Evolutionary conservation across 2,329 filamentous ascomycete species (phyloP), one percentile per base, ranked within the genome.

Genomic region (Fonsecaea pugnacius): DNA sequence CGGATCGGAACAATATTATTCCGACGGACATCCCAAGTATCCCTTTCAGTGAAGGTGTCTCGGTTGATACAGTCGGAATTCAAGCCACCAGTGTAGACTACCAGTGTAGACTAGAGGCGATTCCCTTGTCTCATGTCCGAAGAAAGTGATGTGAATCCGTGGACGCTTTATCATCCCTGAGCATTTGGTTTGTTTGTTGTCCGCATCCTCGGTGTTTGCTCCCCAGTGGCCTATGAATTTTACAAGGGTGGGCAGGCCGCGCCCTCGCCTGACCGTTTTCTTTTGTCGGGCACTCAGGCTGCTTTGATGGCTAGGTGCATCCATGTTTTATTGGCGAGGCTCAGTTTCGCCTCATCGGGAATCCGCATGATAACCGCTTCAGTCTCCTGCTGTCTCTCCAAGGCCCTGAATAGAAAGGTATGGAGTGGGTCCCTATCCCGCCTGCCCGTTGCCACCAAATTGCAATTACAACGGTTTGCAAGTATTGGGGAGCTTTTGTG

Each of bases 401-500:
- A 30, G 3, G 27, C 27, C 27, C 27, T 5, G 27, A 6, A 30
- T 30, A 30, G 27, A 30, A 30, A 1, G 27, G 27, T 30, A 6
- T 6, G 27, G 27, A 30, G 27, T 30, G 27, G 27, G 6, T 30
- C 27, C 6, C 4, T 30, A 5, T 30, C 6, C 27, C 27, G 27
- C 27, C n/a, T n/a, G n/a, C n/a, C n/a, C n/a, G n/a, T n/a, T 30
- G 6, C 27, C 27, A 30, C 27, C 27, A 30, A 30, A 30, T 18
- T 50, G n/a, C 10, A 1, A 10, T 58, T 48, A 21, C 21, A 33
- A 14, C 9, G 18, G n/a, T n/a, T 35, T 40, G 40, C 56, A 14
- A 30, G 14, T 6, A 16, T 18, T 8, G 56, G 40, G 38, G 27
- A 30, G 50, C 58, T 35, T 60, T 57, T 21, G 58, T 46, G 12